Evolutionary conservation across 2,329 filamentous ascomycete species (phyloP).

Genomic region (Aspergillus sp.): DNA sequence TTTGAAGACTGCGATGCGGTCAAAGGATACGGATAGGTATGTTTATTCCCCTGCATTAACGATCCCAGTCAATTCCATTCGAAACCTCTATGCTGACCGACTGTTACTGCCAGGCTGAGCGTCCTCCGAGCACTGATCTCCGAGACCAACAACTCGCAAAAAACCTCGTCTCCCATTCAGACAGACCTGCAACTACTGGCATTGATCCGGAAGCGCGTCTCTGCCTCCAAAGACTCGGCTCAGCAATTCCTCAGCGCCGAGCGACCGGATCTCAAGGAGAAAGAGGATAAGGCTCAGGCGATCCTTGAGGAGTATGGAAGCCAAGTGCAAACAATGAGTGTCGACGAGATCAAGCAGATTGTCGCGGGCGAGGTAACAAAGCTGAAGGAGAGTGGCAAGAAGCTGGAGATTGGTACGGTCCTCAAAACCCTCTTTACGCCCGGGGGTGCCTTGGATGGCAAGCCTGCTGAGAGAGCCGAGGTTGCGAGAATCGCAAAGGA

Average conservation of each 20-base stretch:
- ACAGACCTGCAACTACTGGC: conserved; percentile 49
- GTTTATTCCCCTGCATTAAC: too few species aligned
- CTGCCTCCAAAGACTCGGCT: conserved; percentile 38
- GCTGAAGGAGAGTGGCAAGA: conserved; percentile 36
- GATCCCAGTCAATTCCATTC: neutral
- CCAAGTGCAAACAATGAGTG: conserved; percentile 41
- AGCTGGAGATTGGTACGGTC: conserved; percentile 38
- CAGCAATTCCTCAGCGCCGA: conserved; percentile 43
- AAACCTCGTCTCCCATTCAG: conserved; percentile 45
- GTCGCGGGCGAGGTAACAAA: conserved; percentile 37
- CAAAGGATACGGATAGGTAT: conserved; percentile 49
- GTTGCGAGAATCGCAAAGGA: conserved; percentile 44
- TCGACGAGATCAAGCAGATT: conserved; percentile 40
- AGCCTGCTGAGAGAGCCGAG: conserved; percentile 43
- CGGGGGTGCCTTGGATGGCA: conserved; percentile 44
- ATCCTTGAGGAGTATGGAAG: conserved; percentile 48
- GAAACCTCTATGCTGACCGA: neutral
- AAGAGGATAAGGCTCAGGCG: conserved; percentile 44
- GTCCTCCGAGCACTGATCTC: conserved; percentile 51
- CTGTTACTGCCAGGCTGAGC: conserved; percentile 37
- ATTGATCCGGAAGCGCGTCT: conserved; percentile 46
- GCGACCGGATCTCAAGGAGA: conserved; percentile 45
- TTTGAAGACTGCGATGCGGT: conserved; percentile 51
- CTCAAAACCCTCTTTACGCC: conserved; percentile 44
- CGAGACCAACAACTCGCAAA: conserved; percentile 51